These are phyloP conservation scores for Cutaneotrichosporon cyanovorans DNA, from an alignment of 1,284 basidiomycete genomes.

Conservation along the genomic window DNA sequence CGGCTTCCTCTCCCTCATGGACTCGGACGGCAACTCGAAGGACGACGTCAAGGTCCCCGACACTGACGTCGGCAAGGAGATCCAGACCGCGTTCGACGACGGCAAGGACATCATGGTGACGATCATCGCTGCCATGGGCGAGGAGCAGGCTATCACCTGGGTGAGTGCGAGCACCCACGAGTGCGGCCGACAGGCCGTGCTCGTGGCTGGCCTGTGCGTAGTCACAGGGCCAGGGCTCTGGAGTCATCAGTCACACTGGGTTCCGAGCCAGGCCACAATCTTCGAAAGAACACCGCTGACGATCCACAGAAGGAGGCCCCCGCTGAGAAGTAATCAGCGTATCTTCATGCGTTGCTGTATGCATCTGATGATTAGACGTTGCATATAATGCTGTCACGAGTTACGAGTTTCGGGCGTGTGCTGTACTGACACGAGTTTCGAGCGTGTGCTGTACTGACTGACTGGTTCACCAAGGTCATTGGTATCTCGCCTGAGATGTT, in stretches of 20 bases:
- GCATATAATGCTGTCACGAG: not conserved
- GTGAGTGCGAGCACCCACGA: not conserved
- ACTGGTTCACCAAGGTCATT: no score
- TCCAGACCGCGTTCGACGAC: constrained; percentile 66
- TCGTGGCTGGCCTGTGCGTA: not conserved
- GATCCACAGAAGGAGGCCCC: constrained; percentile 5
- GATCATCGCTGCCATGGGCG: constrained; percentile 80
- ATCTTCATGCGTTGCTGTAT: not conserved
- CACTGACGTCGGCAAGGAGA: constrained; percentile 68
- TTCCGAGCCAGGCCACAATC: not conserved
- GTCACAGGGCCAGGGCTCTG: not conserved
- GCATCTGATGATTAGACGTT: constrained; percentile 1
- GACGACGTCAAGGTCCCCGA: constrained; percentile 95
- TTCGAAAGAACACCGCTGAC: no score
- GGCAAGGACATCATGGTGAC: constrained; percentile 78
- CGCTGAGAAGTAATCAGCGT: not conserved
- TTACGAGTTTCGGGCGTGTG: no score
- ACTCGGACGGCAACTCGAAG: constrained; percentile 71
- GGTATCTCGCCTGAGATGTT: no score
- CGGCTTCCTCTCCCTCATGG: constrained; percentile 91
- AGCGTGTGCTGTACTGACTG: no score
- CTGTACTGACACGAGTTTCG: no score
- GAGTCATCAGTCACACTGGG: not conserved
- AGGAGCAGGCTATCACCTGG: constrained; percentile 23
- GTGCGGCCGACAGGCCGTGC: no score